phyloP scores from a whole-genome alignment of 2,329 filamentous ascomycete genomes.

The Massarina eburnea region DNA sequence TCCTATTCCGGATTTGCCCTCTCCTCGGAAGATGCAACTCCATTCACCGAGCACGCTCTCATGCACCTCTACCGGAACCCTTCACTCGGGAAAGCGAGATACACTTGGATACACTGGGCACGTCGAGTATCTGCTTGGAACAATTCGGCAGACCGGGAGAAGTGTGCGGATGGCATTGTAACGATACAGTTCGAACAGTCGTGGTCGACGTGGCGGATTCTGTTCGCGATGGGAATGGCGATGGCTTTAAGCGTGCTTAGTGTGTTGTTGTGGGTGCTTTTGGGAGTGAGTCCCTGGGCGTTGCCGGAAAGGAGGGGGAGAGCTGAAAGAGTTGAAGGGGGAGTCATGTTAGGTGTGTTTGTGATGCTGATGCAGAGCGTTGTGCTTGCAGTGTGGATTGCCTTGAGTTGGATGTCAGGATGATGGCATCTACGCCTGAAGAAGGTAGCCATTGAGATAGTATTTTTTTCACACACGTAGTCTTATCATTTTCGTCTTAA shows the following conservation, averaged over 20 bases:
- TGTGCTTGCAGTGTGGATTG: slow-evolving; percentile 10
- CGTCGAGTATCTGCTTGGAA: slow-evolving; percentile 31
- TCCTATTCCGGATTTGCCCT: slow-evolving; percentile 10
- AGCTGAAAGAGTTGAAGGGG: slow-evolving; percentile 19
- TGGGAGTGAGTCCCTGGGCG: slow-evolving; percentile 13
- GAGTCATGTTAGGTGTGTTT: slow-evolving; percentile 22
- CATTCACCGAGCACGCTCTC: slow-evolving; percentile 45
- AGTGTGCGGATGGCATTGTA: slow-evolving; percentile 11
- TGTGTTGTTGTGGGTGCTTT: slow-evolving; percentile 26
- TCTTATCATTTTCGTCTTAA: no score
- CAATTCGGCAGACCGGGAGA: not conserved
- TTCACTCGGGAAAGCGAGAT: slow-evolving; percentile 36
- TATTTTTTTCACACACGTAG: no score
- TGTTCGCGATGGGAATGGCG: slow-evolving; percentile 16
- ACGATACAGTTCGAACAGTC: slow-evolving; percentile 30
- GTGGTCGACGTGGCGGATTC: slow-evolving; percentile 17
- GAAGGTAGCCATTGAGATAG: no score
- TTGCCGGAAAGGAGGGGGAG: slow-evolving; percentile 5
- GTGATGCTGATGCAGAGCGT: slow-evolving; percentile 19
- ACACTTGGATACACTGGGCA: slow-evolving; percentile 50
- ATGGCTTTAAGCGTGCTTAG: slow-evolving; percentile 17
- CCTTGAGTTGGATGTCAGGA: slow-evolving; percentile 10
- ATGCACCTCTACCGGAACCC: slow-evolving; percentile 39
- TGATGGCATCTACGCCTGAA: no score
- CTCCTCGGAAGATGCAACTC: slow-evolving; percentile 4